A percentile compares a stretch with the other conserved stretches of the same genome.
These are phyloP conservation scores for Phytopythium delawarense DNA, from an alignment of 352 stramenopile genomes.

Conservation along the genomic window DNA sequence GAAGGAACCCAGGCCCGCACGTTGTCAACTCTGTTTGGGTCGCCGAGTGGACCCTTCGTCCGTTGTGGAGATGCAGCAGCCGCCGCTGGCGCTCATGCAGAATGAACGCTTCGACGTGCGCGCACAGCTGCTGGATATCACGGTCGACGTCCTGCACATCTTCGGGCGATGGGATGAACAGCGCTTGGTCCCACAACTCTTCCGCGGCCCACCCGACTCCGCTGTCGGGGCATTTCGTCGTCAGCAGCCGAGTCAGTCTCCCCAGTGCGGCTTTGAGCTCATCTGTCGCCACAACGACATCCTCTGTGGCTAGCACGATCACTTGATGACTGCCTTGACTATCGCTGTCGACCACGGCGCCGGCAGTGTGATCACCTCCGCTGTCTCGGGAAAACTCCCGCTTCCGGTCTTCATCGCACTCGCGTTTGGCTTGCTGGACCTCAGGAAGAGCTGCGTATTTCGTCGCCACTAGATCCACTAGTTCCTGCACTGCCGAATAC, in stretches of 20 bases:
- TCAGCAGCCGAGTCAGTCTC: constrained; percentile 26
- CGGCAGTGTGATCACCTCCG: neutral
- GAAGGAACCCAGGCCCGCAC: constrained; percentile 11
- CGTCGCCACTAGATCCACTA: constrained; percentile 18
- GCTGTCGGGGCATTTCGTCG: constrained; percentile 39
- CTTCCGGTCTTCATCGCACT: neutral
- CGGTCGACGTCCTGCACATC: constrained; percentile 43
- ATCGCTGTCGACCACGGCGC: neutral
- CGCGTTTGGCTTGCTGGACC: constrained; percentile 8
- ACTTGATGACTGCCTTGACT: constrained; percentile 3
- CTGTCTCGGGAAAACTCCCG: neutral
- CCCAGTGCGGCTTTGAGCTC: constrained; percentile 29
- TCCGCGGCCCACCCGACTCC: constrained; percentile 40
- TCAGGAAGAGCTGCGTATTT: constrained; percentile 19
- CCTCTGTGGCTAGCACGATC: constrained; percentile 23
- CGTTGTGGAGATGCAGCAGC: neutral
- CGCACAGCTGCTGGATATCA: constrained; percentile 30
- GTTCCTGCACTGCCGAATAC: constrained; percentile 15
- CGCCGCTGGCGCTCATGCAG: constrained; percentile 7
- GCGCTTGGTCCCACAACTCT: constrained; percentile 52
- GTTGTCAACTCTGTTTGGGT: constrained; percentile 34
- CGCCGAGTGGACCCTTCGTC: neutral
- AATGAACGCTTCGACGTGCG: constrained; percentile 29
- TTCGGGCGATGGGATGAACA: constrained; percentile 52
- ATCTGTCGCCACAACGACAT: constrained; percentile 19